Base-by-base conservation (phyloP, 495 filamentous ascomycete genomes). In the Lophiotrema nucula region DNA sequence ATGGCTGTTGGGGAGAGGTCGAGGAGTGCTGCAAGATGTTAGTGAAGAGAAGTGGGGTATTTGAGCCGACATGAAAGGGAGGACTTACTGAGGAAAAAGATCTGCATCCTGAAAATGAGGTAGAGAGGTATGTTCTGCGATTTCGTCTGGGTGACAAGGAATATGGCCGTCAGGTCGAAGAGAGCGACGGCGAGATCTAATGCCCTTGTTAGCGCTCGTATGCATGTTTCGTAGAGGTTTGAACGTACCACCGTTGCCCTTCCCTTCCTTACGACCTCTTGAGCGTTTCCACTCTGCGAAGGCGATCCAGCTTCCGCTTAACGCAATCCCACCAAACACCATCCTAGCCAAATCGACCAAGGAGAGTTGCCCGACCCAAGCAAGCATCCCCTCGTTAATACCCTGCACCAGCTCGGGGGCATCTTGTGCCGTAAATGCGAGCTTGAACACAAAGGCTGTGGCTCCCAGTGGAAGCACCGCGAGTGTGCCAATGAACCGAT, bases 81-180 rank as follows among this genome's bases (percentile, higher is more conserved):
- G n/a, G n/a, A 35, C 56, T 56, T 60, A 66, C 66, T 65, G 37
- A 91, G 69, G 57, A 84, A 74, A 15, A 72, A 66, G 53, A 78
- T 72, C 43, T 84, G 80, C 12, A 84, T 35, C 35, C 84, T 77
- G 68, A 91, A 87, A 15, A 93, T 63, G 22, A 93, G 74, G 68
- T 93, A 89, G 22, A 96, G 78, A 0, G 93, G 93, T 42, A 90
- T 81, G 67, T 95, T 96, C 13, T 86, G 84, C 16, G 83, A 79
- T 45, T 88, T 81, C 4, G 89, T 89, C 73, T 98, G 91, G 3
- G 90, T 97, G 37, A 95, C 77, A 24, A 96, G 78, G 59, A 97
- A 87, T 26, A 96, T 73, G 25, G 83, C 84, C 41, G 90, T 76
- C 24, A 90, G 72, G 60, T 88, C 79, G 64, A 91, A 88, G 31